phyloP scores from a whole-genome alignment of 345 rosid genomes.

The Euphorbia tirucalli region DNA sequence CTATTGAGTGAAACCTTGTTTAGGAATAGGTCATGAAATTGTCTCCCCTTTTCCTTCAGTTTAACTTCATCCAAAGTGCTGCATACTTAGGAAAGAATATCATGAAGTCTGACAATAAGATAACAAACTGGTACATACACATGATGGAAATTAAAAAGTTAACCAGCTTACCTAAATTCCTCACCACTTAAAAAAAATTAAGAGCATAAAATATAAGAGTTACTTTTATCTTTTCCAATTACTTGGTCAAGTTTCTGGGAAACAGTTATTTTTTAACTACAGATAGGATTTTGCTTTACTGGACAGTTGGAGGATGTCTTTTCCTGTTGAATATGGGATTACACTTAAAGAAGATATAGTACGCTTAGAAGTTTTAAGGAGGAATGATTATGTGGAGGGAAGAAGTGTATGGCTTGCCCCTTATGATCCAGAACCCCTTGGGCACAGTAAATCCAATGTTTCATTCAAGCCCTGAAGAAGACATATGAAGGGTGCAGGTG shows the following conservation, averaged over 20 bases:
- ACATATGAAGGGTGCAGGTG: too few relatives aligned
- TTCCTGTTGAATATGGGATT: background rate
- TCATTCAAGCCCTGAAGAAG: too few relatives aligned
- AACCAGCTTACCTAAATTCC: background rate
- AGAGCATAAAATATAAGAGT: too few relatives aligned
- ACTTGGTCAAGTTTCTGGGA: background rate
- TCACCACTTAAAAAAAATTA: too few relatives aligned
- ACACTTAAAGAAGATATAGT: too few relatives aligned
- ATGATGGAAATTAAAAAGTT: slow-evolving; percentile 1
- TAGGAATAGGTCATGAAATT: slow-evolving; percentile 82
- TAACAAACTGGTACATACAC: slow-evolving; percentile 5
- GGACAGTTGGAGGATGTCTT: background rate
- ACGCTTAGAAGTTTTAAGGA: too few relatives aligned
- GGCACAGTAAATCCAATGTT: too few relatives aligned
- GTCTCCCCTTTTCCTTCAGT: slow-evolving; percentile 86
- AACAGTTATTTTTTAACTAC: background rate
- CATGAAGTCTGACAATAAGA: slow-evolving; percentile 10
- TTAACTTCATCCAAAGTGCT: slow-evolving; percentile 86
- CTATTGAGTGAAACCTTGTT: slow-evolving; percentile 55
- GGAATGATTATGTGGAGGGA: too few relatives aligned
- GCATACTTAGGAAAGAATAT: slow-evolving; percentile 30
- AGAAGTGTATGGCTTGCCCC: too few relatives aligned
- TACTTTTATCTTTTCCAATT: background rate
- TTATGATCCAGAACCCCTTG: too few relatives aligned
- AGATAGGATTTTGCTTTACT: background rate